Conservation (phyloP, 75 land plant genomes). For the Adiantum capillusveneris region DNA sequence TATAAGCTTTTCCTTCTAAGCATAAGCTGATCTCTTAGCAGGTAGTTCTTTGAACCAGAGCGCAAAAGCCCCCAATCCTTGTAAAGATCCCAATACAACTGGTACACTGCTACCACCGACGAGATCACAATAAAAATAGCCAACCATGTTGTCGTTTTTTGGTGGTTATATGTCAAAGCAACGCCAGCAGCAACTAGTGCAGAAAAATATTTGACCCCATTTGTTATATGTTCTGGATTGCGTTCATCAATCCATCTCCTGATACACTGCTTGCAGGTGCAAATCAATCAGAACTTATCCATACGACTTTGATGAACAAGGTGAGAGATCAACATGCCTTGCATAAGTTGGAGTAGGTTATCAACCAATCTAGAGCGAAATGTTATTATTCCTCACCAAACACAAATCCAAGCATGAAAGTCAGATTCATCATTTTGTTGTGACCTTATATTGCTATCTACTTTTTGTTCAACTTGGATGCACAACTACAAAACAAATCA, state of each 20-base stretch:
- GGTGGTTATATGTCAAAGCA: slow-evolving; percentile 59
- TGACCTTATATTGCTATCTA: too few species aligned
- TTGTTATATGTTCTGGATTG: slow-evolving; percentile 44
- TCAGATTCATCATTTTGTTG: too few species aligned
- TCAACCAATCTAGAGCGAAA: too few species aligned
- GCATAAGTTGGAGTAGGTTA: too few species aligned
- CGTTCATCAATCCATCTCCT: slow-evolving; percentile 83
- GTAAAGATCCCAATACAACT: slow-evolving; percentile 87
- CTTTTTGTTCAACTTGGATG: too few species aligned
- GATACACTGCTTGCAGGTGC: too few species aligned
- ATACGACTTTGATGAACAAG: too few species aligned
- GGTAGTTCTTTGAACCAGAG: slow-evolving; percentile 52
- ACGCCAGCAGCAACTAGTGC: slow-evolving; percentile 90
- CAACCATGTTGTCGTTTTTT: slow-evolving; percentile 42
- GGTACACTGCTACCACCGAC: slow-evolving; percentile 70
- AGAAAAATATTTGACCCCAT: slow-evolving; percentile 83
- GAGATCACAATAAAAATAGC: slow-evolving; percentile 55
- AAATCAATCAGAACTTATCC: too few species aligned
- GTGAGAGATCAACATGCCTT: too few species aligned
- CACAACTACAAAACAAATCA: too few species aligned
- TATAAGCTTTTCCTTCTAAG: slow-evolving; percentile 60
- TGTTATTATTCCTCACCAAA: too few species aligned
- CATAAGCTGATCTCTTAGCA: slow-evolving; percentile 79
- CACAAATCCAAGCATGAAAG: too few species aligned
- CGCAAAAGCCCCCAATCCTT: slow-evolving; percentile 86